Evolutionary conservation across 2,329 filamentous ascomycete species (phyloP).

Genomic region (Cercospora berteroae): DNA sequence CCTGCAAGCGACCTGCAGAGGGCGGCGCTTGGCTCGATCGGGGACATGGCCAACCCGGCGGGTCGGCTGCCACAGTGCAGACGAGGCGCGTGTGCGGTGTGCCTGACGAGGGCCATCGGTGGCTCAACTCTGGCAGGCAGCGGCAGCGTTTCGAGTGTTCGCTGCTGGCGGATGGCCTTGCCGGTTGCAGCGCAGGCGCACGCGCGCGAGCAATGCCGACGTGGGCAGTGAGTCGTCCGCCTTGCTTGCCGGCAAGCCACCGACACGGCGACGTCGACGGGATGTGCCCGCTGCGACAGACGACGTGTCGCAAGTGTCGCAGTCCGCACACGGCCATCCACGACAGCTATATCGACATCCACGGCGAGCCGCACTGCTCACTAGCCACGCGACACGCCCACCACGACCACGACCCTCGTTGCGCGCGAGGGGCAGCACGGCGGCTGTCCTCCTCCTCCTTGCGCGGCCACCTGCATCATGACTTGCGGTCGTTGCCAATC

Average conservation of each 20-base stretch:
- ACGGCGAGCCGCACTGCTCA: neutral
- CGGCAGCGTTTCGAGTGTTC: neutral
- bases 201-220: neutral
- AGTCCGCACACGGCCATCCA: neutral
- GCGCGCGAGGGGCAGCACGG: neutral
- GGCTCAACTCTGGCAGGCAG: neutral
- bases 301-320: neutral
- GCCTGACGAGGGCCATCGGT: constrained; percentile 11
- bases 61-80: constrained; percentile 9
- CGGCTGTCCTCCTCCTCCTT: neutral
- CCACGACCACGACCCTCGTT: neutral
- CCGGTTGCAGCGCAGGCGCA: neutral
- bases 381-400: neutral
- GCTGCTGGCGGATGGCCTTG: constrained; percentile 7
- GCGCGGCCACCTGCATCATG: neutral
- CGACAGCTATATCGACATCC: neutral
- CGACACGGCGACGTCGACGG: neutral
- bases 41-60: constrained; percentile 10
- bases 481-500: neutral
- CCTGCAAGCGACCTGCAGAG: neutral
- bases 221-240: neutral
- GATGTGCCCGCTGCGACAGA: neutral
- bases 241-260: neutral
- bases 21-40: neutral
- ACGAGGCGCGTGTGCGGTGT: constrained; percentile 9